Evolutionary conservation across 495 filamentous ascomycete genomes (phyloP).

Genomic region (Haplographium delicatum): DNA sequence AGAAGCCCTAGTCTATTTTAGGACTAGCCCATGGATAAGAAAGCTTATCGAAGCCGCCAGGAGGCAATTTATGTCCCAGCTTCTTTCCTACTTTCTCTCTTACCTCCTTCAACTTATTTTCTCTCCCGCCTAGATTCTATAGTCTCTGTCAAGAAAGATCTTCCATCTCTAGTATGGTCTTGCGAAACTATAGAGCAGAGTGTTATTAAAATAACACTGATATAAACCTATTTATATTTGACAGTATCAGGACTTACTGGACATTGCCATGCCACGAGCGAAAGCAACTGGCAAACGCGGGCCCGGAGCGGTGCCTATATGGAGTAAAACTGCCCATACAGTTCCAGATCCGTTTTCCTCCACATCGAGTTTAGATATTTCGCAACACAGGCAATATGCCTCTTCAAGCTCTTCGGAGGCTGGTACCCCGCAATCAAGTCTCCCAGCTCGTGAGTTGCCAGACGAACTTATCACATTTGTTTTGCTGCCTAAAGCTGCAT

Average conservation of each 20-base stretch:
- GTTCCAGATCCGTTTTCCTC: background rate
- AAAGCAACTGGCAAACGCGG: too few species aligned
- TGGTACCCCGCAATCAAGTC: background rate
- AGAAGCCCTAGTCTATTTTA: background rate
- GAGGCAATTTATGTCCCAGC: background rate
- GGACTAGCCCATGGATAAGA: background rate
- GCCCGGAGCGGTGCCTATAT: background rate
- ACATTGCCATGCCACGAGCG: too few species aligned
- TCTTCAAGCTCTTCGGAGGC: background rate
- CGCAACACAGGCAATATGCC: background rate
- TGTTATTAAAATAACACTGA: too few species aligned
- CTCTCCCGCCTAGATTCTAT: too few species aligned
- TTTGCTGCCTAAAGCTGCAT: background rate
- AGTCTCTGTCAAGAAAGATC: too few species aligned
- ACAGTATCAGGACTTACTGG: too few species aligned
- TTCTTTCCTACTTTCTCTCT: background rate
- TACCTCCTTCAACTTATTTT: background rate
- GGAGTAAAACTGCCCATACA: too few species aligned
- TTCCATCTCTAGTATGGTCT: too few species aligned
- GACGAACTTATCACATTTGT: constrained; percentile 19
- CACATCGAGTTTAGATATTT: background rate
- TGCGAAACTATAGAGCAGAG: too few species aligned
- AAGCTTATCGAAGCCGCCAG: background rate
- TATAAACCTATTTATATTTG: too few species aligned
- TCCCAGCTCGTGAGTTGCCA: constrained; percentile 9